Conservation (phyloP, 2,329 filamentous ascomycete species). For the Epichloe gansuensis region DNA sequence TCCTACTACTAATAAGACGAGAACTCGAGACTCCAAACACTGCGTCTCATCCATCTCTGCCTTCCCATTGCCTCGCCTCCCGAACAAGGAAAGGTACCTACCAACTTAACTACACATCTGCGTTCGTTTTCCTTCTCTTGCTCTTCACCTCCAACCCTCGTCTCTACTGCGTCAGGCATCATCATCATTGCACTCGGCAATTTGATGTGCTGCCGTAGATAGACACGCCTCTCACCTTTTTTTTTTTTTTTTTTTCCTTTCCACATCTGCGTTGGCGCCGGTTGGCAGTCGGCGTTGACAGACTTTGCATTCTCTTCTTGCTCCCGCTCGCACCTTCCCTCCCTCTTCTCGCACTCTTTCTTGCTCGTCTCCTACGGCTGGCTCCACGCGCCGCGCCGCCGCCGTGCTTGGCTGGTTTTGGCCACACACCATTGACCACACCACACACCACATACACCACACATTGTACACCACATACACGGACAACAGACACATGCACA, state of each 20-base stretch:
- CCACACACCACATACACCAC: neutral
- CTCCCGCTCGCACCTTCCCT: neutral
- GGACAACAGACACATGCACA: neutral
- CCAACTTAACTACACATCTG: neutral
- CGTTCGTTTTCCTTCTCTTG: neutral
- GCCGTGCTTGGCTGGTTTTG: neutral
- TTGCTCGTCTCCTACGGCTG: neutral
- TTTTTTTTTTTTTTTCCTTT: neutral
- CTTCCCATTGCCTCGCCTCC: neutral
- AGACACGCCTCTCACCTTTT: neutral
- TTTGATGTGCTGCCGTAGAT: neutral
- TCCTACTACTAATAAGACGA: too few species aligned
- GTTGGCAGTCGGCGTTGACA: neutral
- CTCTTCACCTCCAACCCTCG: neutral
- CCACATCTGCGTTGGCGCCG: neutral
- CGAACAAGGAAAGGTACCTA: neutral
- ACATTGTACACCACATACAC: neutral
- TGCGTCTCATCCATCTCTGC: neutral
- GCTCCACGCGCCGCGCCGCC: neutral
- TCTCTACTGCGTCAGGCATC: neutral
- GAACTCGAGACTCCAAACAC: neutral
- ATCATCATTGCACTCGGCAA: slow-evolving; percentile 1
- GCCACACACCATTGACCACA: neutral
- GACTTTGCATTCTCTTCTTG: neutral
- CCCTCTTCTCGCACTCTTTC: neutral